Evolutionary conservation across 106 monocot genomes (phyloP), one percentile per base, ranked within the genome.

Genomic region (Apostasia shenzhenica): DNA sequence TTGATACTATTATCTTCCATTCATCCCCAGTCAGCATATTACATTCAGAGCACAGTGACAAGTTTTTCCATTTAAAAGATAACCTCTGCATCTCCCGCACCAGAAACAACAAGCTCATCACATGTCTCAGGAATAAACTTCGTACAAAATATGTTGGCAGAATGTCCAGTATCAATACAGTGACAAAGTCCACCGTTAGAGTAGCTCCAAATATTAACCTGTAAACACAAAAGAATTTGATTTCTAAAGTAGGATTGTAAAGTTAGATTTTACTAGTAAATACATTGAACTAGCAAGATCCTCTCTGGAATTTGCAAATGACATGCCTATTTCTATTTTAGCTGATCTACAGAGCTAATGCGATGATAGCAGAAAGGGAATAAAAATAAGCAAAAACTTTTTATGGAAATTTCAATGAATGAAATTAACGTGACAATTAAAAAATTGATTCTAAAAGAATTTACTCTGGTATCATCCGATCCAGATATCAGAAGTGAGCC

Each of bases 151-250:
- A 97, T 97, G 67, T 97, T 97, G 7, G 86, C 68, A 74, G 84
- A 78, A 80, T 97, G 95, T 6, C 95, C 95, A 55, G 82, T 92
- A 1, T 89, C 89, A 81, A 97, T 83, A 45, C 84, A 79, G 60
- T 89, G 82, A 12, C 82, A 62, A 46, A 97, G 82, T 49, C 61
- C 75, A 8, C 58, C 66, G 41, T 77, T 76, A 12, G 55, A 46
- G 59, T 97, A 97, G 64, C 77, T 97, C 92, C 95, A 97, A 74
- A 97, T 87, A 73, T 86, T 84, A 6, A 97, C 81, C 95, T 97
- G 84, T 59, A 76, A 59, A 73, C 26, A 64, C 10, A 57, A 60
- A 68, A 42, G 44, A 53, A 72, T 53, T 38, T 26, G 8, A 39
- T 1, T 61, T 61, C 3, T 7, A 41, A 8, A 5, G 4, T 50